Percentiles rank a stretch among this genome's conserved stretches.
These are phyloP conservation scores for Rhipidocladum racemiflorum DNA, from an alignment of 176 grass and related monocot species.

Conservation along the genomic window DNA sequence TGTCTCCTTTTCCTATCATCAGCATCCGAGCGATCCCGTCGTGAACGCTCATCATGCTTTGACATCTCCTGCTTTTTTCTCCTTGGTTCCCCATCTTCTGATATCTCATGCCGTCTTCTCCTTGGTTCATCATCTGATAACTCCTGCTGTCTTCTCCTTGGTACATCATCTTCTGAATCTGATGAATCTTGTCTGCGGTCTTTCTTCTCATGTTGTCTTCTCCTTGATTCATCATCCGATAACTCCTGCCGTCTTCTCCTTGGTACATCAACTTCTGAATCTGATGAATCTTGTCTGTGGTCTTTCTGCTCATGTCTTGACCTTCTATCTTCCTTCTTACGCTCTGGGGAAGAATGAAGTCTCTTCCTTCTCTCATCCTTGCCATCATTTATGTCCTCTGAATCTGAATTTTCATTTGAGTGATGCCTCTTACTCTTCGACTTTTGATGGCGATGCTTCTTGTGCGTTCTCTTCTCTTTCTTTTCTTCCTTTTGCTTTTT, in stretches of 20 bases:
- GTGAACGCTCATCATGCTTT: slow-evolving; percentile 36
- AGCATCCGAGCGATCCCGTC: slow-evolving; percentile 25
- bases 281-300: slow-evolving; percentile 33
- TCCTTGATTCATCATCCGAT: slow-evolving; percentile 24
- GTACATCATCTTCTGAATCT: slow-evolving; percentile 2
- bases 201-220: slow-evolving; percentile 19
- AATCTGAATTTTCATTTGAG: slow-evolving; percentile 47
- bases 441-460: slow-evolving; percentile 51
- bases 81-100: slow-evolving; percentile 9
- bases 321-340: slow-evolving; percentile 46
- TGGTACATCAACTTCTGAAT: slow-evolving; percentile 30
- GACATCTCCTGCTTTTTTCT: slow-evolving; percentile 26
- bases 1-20: slow-evolving; percentile 48
- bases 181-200: slow-evolving; percentile 3
- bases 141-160: slow-evolving; percentile 2
- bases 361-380: slow-evolving; percentile 49
- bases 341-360: neutral
- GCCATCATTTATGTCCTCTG: slow-evolving; percentile 46
- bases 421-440: slow-evolving; percentile 54
- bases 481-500: slow-evolving; percentile 73
- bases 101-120: slow-evolving; percentile 7
- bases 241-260: neutral
- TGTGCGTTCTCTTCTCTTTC: slow-evolving; percentile 68
- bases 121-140: neutral
- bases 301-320: slow-evolving; percentile 59